phyloP scores from a whole-genome alignment of 768 basidiomycete species.

The Pleurotus giganteus region DNA sequence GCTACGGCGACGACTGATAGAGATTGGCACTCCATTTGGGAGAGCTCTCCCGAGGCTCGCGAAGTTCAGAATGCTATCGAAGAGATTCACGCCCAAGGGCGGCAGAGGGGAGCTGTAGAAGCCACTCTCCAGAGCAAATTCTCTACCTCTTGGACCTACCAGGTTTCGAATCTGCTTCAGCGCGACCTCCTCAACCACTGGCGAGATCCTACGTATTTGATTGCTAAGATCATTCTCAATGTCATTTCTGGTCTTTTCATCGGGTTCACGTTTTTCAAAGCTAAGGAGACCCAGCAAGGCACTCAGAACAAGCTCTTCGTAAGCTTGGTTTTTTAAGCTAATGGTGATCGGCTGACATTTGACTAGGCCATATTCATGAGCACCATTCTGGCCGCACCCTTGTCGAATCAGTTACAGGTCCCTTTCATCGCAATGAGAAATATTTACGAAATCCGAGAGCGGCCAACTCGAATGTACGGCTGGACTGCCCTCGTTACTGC shows the following conservation, averaged over 20 bases:
- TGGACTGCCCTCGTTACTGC: conserved; percentile 60
- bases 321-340: conserved; percentile 23
- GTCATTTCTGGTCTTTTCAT: conserved; percentile 59
- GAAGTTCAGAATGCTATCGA: conserved; percentile 34
- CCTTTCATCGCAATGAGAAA: conserved; percentile 57
- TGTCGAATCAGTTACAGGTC: conserved; percentile 64
- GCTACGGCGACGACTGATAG: conserved; percentile 48
- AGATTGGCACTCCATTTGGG: conserved; percentile 50
- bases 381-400: conserved; percentile 47
- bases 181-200: conserved; percentile 48
- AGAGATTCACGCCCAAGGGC: conserved; percentile 51
- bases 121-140: conserved; percentile 40
- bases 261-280: conserved; percentile 64
- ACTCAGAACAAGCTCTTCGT: conserved; percentile 68
- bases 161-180: conserved; percentile 37
- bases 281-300: conserved; percentile 50
- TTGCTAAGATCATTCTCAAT: conserved; percentile 57
- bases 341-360: background rate
- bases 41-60: background rate
- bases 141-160: conserved; percentile 52
- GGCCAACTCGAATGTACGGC: conserved; percentile 59
- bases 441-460: conserved; percentile 68
- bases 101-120: conserved; percentile 34
- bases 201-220: conserved; percentile 57
- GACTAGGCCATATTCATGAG: conserved; percentile 57